A percentile compares a stretch with the other conserved stretches of the same genome.
Evolutionary conservation across 768 basidiomycete species (phyloP).

Genomic region (Pleurotus cornucopiae): DNA sequence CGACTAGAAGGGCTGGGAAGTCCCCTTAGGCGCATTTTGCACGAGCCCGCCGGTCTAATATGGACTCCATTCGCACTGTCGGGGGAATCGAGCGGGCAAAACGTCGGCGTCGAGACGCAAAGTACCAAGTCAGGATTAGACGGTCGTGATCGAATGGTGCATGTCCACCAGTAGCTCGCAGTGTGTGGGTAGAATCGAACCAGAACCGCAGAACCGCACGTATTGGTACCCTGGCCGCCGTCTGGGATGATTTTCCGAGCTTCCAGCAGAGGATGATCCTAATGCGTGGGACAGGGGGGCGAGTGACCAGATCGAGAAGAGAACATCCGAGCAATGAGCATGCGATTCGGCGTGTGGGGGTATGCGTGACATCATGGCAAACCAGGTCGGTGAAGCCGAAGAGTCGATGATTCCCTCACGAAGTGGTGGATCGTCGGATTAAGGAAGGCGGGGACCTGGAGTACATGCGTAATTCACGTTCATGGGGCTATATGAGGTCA

Average conservation of each 20-base stretch:
- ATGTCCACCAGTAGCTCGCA: neutral
- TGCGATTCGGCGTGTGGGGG: neutral
- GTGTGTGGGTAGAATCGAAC: constrained; percentile 1
- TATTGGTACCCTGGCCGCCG: neutral
- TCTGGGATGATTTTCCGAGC: neutral
- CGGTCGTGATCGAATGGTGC: neutral
- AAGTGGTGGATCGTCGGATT: too few relatives aligned
- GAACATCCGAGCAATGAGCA: neutral
- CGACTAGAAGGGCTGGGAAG: constrained; percentile 6
- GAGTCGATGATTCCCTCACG: neutral
- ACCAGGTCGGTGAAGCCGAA: neutral
- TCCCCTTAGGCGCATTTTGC: neutral
- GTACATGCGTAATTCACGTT: too few relatives aligned
- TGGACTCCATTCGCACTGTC: constrained; percentile 5
- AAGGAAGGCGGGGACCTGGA: too few relatives aligned
- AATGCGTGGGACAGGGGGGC: neutral
- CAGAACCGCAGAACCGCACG: neutral
- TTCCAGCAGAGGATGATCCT: constrained; percentile 1
- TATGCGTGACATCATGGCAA: constrained; percentile 1
- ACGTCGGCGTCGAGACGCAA: neutral
- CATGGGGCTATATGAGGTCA: too few relatives aligned
- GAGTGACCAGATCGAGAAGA: neutral
- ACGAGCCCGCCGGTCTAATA: neutral
- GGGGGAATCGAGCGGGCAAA: neutral
- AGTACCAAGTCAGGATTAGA: constrained; percentile 1